A percentile compares a stretch with the other conserved stretches of the same genome.
Conservation (phyloP, 1,139 yeast genomes). For the Suhomyces guaymorum region DNA sequence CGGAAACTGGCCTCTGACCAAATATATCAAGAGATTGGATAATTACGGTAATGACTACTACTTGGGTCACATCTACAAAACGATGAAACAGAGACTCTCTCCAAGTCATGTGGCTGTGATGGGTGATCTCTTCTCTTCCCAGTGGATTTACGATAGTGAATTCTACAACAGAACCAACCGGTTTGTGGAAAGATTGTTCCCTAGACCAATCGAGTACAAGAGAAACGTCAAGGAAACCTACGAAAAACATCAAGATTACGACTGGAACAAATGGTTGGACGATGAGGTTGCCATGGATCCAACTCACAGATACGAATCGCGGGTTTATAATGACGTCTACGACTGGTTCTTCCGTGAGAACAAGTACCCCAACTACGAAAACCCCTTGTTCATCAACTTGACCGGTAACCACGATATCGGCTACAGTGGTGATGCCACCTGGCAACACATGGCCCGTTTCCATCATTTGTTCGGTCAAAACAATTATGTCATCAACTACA, state of each 20-base stretch:
- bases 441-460: conserved; percentile 85
- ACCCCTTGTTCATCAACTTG: conserved; percentile 70
- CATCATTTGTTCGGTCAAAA: conserved; percentile 74
- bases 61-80: conserved; percentile 75
- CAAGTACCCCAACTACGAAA: conserved; percentile 34
- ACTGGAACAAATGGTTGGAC: conserved; percentile 53
- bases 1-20: conserved; percentile 74
- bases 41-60: conserved; percentile 86
- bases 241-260: conserved; percentile 48
- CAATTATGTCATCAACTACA: conserved; percentile 75
- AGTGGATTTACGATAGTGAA: conserved; percentile 90
- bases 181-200: conserved; percentile 65
- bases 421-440: conserved; percentile 90
- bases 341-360: conserved; percentile 58
- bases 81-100: conserved; percentile 58
- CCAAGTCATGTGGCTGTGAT: conserved; percentile 86
- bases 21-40: conserved; percentile 76
- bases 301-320: conserved; percentile 44
- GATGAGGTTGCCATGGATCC: conserved; percentile 43
- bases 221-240: conserved; percentile 49
- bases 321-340: conserved; percentile 58
- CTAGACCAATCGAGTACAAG: conserved; percentile 52
- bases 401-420: conserved; percentile 98
- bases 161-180: conserved; percentile 76
- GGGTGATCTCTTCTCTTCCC: conserved; percentile 94